These are phyloP conservation scores for Madurella mycetomatis DNA, from an alignment of 2,329 filamentous ascomycete species.

Conservation along the genomic window DNA sequence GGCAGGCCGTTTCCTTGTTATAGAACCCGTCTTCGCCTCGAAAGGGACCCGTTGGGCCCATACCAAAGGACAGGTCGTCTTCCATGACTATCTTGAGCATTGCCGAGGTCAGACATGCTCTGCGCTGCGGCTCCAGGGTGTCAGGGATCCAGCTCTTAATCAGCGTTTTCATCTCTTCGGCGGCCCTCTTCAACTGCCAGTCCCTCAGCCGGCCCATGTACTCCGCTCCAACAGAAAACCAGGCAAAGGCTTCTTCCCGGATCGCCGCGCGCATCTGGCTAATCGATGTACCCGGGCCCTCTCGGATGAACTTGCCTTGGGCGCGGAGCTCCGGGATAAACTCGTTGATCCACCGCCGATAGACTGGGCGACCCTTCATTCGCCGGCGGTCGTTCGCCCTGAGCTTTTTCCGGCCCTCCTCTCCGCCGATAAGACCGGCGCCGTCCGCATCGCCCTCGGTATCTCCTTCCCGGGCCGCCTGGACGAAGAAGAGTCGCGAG, in stretches of 20 bases:
- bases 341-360: slow-evolving; percentile 56
- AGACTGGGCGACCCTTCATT: slow-evolving; percentile 52
- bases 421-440: slow-evolving; percentile 22
- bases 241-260: slow-evolving; percentile 47
- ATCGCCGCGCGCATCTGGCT: slow-evolving; percentile 40
- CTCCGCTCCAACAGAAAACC: slow-evolving; percentile 41
- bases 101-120: slow-evolving; percentile 36
- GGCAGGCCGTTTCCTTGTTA: slow-evolving; percentile 36
- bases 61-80: slow-evolving; percentile 37
- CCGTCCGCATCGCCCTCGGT: slow-evolving; percentile 26
- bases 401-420: slow-evolving; percentile 35
- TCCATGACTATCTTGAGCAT: slow-evolving; percentile 49
- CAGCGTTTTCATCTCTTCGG: slow-evolving; percentile 35
- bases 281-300: background rate
- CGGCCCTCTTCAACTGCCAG: slow-evolving; percentile 40
- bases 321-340: slow-evolving; percentile 53
- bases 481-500: slow-evolving; percentile 55
- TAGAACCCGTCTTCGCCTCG: slow-evolving; percentile 40
- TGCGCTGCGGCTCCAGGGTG: slow-evolving; percentile 27
- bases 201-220: slow-evolving; percentile 41
- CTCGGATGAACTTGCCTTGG: slow-evolving; percentile 32
- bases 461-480: background rate
- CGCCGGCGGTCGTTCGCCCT: slow-evolving; percentile 55
- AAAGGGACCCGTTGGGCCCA: slow-evolving; percentile 25
- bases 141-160: slow-evolving; percentile 27